Conservation (phyloP, 257 asterid species). For the Solanum ahanhuiri region DNA sequence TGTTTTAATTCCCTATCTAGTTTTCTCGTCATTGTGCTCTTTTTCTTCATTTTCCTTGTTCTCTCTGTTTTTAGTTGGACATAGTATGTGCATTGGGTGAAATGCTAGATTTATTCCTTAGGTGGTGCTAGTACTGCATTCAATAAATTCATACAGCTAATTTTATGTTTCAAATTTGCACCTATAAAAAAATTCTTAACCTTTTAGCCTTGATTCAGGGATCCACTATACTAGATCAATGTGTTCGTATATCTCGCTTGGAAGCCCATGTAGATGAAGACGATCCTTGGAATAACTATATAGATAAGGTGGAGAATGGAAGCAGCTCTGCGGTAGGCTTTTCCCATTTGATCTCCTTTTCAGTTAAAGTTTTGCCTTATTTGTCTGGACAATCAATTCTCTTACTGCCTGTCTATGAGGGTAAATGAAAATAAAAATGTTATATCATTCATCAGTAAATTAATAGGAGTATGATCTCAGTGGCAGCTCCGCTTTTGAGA, state of each 20-base stretch:
- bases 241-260: slow-evolving; percentile 9
- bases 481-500: background rate
- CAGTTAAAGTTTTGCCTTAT: background rate
- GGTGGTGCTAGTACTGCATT: background rate
- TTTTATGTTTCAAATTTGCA: background rate
- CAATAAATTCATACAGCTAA: background rate
- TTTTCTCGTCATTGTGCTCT: background rate
- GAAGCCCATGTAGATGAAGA: slow-evolving; percentile 9
- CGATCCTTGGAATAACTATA: slow-evolving; percentile 1
- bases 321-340: slow-evolving; percentile 13
- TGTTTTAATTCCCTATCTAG: background rate
- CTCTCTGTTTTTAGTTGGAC: background rate
- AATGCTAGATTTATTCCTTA: background rate
- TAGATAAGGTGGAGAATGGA: background rate
- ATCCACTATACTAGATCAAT: slow-evolving; percentile 15
- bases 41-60: background rate
- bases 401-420: background rate
- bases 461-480: background rate
- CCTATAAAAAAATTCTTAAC: background rate
- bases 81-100: background rate
- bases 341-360: background rate
- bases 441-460: background rate
- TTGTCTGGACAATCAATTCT: background rate
- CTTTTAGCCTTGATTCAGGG: slow-evolving; percentile 10
- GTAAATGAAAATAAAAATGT: background rate